A percentile compares a stretch with the other conserved stretches of the same genome.
Conservation (phyloP, 768 basidiomycete genomes). For the Lentinula raphanica region DNA sequence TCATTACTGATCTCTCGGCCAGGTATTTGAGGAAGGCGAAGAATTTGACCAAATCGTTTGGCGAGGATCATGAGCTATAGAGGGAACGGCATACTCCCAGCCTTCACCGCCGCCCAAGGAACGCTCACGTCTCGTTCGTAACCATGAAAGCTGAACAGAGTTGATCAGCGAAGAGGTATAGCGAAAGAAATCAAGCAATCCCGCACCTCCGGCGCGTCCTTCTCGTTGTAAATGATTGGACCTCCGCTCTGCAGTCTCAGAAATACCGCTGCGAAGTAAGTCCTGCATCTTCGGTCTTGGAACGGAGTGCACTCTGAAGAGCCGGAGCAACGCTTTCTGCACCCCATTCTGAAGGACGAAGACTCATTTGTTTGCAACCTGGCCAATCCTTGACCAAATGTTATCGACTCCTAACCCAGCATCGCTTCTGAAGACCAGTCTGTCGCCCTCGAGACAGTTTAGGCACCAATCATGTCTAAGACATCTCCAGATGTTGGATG, state of each 20-base stretch:
- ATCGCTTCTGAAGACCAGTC: slow-evolving; percentile 65
- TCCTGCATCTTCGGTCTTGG: slow-evolving; percentile 29
- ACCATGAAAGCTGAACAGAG: slow-evolving; percentile 28
- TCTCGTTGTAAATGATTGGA: slow-evolving; percentile 33
- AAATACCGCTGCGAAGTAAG: slow-evolving; percentile 29
- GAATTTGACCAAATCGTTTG: slow-evolving; percentile 25
- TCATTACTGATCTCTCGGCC: too few relatives aligned
- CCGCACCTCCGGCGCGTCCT: slow-evolving; percentile 30
- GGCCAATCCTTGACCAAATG: slow-evolving; percentile 64
- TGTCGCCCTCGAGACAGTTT: slow-evolving; percentile 60
- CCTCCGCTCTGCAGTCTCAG: slow-evolving; percentile 32
- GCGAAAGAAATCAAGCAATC: neutral
- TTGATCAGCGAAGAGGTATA: neutral
- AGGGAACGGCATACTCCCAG: slow-evolving; percentile 60
- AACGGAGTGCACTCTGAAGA: slow-evolving; percentile 21
- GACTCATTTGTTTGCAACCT: slow-evolving; percentile 58
- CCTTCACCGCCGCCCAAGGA: slow-evolving; percentile 70
- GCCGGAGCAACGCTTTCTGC: slow-evolving; percentile 12
- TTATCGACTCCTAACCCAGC: slow-evolving; percentile 71
- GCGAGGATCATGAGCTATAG: slow-evolving; percentile 25
- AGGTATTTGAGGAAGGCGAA: too few relatives aligned
- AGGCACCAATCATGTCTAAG: slow-evolving; percentile 70
- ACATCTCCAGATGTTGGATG: slow-evolving; percentile 64
- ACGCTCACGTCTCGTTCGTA: slow-evolving; percentile 67
- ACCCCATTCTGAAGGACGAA: neutral